phyloP scores from a whole-genome alignment of 1,284 basidiomycete genomes.

The Malassezia yamatoensis region DNA sequence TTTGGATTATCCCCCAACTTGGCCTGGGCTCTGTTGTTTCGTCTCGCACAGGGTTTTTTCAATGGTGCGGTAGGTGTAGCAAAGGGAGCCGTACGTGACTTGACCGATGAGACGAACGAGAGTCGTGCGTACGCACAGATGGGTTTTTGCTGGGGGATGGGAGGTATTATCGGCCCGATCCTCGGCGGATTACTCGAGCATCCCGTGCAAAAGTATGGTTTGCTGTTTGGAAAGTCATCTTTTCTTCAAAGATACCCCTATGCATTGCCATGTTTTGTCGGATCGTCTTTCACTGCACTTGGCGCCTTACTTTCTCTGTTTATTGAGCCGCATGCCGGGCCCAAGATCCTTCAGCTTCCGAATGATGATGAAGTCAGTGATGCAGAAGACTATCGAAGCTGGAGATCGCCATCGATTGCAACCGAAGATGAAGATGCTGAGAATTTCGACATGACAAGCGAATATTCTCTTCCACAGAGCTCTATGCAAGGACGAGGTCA shows the following conservation, averaged over 20 bases:
- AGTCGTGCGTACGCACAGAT: slow-evolving; percentile 85
- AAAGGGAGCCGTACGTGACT: slow-evolving; percentile 66
- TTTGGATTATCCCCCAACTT: slow-evolving; percentile 68
- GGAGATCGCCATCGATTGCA: neutral
- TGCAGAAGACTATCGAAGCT: neutral
- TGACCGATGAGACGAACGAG: slow-evolving; percentile 83
- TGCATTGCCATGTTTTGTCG: slow-evolving; percentile 71
- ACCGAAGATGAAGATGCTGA: neutral
- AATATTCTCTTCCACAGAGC: neutral
- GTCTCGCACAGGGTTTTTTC: slow-evolving; percentile 89
- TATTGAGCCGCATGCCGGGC: slow-evolving; percentile 67
- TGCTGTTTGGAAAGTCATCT: slow-evolving; percentile 55
- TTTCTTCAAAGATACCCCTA: slow-evolving; percentile 79
- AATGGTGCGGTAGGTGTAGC: slow-evolving; percentile 89
- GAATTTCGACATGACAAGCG: neutral
- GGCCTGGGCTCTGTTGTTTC: slow-evolving; percentile 65
- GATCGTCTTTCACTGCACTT: slow-evolving; percentile 49
- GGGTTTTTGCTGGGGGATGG: slow-evolving; percentile 92
- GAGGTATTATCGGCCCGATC: slow-evolving; percentile 65
- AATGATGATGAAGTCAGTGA: neutral
- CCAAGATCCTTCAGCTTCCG: neutral
- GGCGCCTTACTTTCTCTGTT: slow-evolving; percentile 79
- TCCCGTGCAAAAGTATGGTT: slow-evolving; percentile 74
- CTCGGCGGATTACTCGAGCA: slow-evolving; percentile 55
- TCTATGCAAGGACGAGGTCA: neutral